phyloP scores from a whole-genome alignment of 1,139 yeast genomes.

The Yamadazyma atmosphaerica region DNA sequence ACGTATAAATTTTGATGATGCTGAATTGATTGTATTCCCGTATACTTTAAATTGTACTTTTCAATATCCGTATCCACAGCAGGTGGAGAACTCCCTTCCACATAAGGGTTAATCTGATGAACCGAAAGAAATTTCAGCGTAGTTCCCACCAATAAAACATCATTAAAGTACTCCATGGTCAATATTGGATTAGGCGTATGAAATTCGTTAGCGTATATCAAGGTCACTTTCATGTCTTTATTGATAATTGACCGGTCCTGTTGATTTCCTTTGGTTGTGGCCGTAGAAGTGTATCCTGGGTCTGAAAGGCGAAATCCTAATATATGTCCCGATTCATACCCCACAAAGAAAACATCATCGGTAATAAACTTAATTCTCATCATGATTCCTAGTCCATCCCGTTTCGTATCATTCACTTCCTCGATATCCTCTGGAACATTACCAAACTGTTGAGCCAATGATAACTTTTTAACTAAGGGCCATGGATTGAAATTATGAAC shows the following conservation, averaged over 20 bases:
- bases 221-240: conserved; percentile 10
- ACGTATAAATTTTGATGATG: conserved; percentile 11
- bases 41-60: conserved; percentile 16
- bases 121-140: conserved; percentile 31
- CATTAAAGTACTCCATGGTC: conserved; percentile 26
- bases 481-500: conserved; percentile 27
- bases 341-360: conserved; percentile 38
- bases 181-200: conserved; percentile 57
- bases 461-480: conserved; percentile 14
- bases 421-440: conserved; percentile 5
- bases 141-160: conserved; percentile 44
- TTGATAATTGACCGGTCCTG: conserved; percentile 7
- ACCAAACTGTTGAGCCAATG: neutral
- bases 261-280: too few species aligned
- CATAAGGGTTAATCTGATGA: conserved; percentile 18
- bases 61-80: conserved; percentile 2
- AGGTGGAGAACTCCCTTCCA: neutral
- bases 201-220: conserved; percentile 24
- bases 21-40: conserved; percentile 24
- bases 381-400: conserved; percentile 52
- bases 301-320: conserved; percentile 23
- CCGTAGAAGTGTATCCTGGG: conserved; percentile 11
- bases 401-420: conserved; percentile 16
- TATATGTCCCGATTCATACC: conserved; percentile 61
- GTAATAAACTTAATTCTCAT: conserved; percentile 47